Evolutionary conservation across 164 flowering plant species (phyloP).

Genomic region (Macadamia integrifolia): DNA sequence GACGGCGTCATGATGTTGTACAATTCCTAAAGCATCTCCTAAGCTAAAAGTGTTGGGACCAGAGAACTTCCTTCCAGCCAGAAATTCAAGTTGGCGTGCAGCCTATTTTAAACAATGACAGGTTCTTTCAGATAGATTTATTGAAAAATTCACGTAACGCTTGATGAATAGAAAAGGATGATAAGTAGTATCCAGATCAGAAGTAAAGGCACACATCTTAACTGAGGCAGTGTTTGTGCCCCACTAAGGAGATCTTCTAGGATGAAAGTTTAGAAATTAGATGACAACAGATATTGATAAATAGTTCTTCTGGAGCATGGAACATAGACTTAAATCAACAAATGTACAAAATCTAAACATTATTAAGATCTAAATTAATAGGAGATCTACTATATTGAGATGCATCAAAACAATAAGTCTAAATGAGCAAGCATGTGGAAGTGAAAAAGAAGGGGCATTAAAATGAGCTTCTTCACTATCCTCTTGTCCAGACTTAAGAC

Average conservation of each 20-base stretch:
- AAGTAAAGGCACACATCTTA: background rate
- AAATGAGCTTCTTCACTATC: background rate
- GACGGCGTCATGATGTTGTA: conserved; percentile 91
- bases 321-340: background rate
- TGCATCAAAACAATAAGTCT: background rate
- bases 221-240: background rate
- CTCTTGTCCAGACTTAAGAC: background rate
- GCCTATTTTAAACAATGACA: conserved; percentile 42
- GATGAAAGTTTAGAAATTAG: background rate
- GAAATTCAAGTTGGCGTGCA: conserved; percentile 79
- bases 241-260: background rate
- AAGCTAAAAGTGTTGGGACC: conserved; percentile 53
- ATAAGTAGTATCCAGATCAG: background rate
- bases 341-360: too few relatives aligned
- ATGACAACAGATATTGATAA: background rate
- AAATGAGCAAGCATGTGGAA: background rate
- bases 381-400: background rate
- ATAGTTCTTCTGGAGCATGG: background rate
- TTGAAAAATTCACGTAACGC: background rate
- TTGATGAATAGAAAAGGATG: background rate
- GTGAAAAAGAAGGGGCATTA: background rate
- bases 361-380: background rate
- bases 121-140: conserved; percentile 3
- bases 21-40: conserved; percentile 85
- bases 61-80: conserved; percentile 50